Evolutionary conservation across 371 early-diverging fungal species (phyloP), one percentile per base, ranked within the genome.

Genomic region (Apophysomyces sp.): DNA sequence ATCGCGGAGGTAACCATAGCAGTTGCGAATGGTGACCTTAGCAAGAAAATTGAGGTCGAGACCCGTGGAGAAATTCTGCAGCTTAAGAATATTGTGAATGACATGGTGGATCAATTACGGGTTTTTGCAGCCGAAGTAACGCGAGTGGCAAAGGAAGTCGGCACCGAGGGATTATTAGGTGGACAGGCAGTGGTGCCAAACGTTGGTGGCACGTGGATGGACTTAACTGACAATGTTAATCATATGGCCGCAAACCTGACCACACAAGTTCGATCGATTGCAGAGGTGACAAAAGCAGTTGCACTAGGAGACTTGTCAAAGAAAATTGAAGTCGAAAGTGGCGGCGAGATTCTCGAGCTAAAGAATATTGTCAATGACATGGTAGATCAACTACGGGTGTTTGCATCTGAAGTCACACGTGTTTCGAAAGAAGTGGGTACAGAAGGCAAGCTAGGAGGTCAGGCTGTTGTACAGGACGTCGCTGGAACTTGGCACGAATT

Each of bases 131-230:
- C 49, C 0, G 49, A 44, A 2, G 49, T 44, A 0, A 44, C 49
- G 11, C 16, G 49, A 2, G 49, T 44, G 9, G 49, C 49, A n/a
- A 44, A 44, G 9, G 49, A 44, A 9, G 49, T 44, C 6, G 49
- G 49, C 16, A 44, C 49, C 7, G 49, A 44, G 24, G 49, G 49
- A 6, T 21, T 44, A 11, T 67, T 73, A 44, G 49, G 8, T 73
- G 76, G 21, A 62, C 66, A 9, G 79, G 80, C 9, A 72, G 81
- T 21, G 6, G 49, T 44, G 6, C 49, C 49, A 18, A 44, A 64
- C 29, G 80, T 82, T 0, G 81, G 73, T 12, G 83, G 85, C 2
- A 78, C 76, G 0, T 85, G 85, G 85, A 82, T 78, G 56, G 69
- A 69, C 18, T 15, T 72, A 1, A 68, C 65, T 13, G 65, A 68